Conservation (phyloP, 495 filamentous ascomycete species). For the Xylaria longipes region DNA sequence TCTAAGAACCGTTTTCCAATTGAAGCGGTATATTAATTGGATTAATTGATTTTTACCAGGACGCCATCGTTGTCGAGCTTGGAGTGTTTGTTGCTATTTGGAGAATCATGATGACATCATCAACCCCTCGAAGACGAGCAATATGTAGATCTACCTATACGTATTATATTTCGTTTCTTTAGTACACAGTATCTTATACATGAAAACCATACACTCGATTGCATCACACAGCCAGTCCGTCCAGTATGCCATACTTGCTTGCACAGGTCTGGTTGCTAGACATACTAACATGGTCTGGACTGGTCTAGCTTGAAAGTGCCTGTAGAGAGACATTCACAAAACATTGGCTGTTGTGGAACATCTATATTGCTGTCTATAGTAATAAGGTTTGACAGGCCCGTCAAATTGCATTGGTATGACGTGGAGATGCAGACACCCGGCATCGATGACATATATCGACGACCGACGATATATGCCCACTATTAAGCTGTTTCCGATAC, state of each 20-base stretch:
- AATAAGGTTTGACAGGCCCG: slow-evolving; percentile 1
- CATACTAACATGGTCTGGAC: background rate
- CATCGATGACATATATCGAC: background rate
- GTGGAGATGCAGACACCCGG: background rate
- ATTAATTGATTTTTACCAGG: background rate
- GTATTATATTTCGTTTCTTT: background rate
- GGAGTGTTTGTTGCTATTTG: background rate
- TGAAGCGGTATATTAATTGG: background rate
- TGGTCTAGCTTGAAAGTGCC: background rate
- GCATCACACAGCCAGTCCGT: background rate
- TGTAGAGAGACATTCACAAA: background rate
- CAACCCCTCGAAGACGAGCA: background rate
- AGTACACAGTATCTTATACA: background rate
- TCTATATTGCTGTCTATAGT: background rate
- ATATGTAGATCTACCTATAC: background rate
- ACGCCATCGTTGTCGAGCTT: background rate
- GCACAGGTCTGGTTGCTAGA: background rate
- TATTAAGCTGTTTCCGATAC: background rate
- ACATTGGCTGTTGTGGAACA: background rate
- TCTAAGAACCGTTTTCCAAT: background rate
- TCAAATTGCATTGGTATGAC: slow-evolving; percentile 22
- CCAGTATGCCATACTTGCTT: background rate
- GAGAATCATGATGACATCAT: slow-evolving; percentile 25
- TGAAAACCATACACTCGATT: background rate
- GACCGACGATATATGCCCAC: background rate